These are phyloP conservation scores for Monilinia fructicola DNA, from an alignment of 2,329 filamentous ascomycete species.

Conservation along the genomic window DNA sequence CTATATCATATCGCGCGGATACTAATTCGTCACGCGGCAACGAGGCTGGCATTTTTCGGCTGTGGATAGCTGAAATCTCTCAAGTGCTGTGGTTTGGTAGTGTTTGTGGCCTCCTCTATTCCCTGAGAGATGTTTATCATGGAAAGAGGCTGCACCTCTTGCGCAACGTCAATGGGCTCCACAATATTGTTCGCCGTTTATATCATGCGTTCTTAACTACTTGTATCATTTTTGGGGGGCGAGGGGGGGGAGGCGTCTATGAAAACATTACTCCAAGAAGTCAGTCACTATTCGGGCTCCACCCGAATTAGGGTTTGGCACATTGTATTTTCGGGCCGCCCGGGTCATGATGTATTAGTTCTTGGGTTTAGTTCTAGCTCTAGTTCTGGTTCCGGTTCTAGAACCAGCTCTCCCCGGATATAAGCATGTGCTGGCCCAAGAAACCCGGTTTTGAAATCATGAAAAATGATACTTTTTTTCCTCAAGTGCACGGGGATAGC, in stretches of 20 bases:
- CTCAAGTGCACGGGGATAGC: not conserved
- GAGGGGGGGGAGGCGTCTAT: too few species aligned
- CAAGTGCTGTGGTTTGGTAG: not conserved
- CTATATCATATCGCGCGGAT: not conserved
- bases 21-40: not conserved
- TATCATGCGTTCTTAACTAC: not conserved
- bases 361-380: not conserved
- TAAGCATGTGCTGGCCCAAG: not conserved
- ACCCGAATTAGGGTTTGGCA: conserved; percentile 1
- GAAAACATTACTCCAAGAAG: not conserved
- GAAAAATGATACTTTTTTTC: not conserved
- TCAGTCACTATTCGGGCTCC: not conserved
- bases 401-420: not conserved
- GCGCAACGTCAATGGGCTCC: not conserved
- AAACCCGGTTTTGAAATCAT: not conserved
- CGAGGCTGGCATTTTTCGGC: not conserved
- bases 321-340: not conserved
- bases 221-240: conserved; percentile 6
- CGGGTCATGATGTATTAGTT: not conserved
- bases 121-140: not conserved
- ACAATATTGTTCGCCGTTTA: conserved; percentile 3
- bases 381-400: not conserved
- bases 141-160: not conserved
- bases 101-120: not conserved
- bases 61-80: not conserved